A percentile compares a stretch with the other conserved stretches of the same genome.
These are phyloP conservation scores for Malassezia restricta DNA, from an alignment of 1,284 basidiomycete species.

Conservation along the genomic window DNA sequence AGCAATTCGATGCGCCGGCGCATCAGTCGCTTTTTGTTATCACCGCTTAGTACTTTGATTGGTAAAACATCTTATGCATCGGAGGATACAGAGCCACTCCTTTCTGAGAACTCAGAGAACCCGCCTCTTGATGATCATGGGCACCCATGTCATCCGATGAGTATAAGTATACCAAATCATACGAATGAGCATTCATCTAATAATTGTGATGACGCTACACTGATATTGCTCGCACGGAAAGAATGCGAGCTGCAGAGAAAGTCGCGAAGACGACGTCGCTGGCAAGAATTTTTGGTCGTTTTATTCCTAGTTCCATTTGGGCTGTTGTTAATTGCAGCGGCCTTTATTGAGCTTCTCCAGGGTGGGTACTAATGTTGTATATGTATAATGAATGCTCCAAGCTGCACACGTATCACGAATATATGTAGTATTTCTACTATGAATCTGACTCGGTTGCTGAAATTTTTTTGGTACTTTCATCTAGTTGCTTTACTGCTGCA, in stretches of 20 bases:
- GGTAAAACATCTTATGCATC: background rate
- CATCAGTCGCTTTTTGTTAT: constrained; percentile 18
- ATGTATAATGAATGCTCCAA: background rate
- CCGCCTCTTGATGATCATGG: background rate
- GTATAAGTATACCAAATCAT: constrained; percentile 20
- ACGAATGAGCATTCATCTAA: constrained; percentile 20
- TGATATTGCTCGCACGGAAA: constrained; percentile 37
- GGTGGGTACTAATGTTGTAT: constrained; percentile 18
- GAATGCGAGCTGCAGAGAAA: constrained; percentile 34
- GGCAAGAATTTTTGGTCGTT: constrained; percentile 21
- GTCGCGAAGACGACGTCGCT: constrained; percentile 17
- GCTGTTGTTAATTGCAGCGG: constrained; percentile 21
- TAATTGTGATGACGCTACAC: constrained; percentile 29
- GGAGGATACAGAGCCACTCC: constrained; percentile 14
- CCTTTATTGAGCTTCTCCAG: constrained; percentile 19
- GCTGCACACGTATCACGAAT: too few species aligned
- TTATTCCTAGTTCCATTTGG: constrained; percentile 27
- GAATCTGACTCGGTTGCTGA: background rate
- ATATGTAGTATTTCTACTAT: background rate
- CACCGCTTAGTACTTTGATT: constrained; percentile 14
- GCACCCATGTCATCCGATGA: background rate
- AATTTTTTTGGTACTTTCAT: background rate
- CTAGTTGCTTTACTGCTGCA: constrained; percentile 1
- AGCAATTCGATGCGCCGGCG: constrained; percentile 25
- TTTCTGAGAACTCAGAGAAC: constrained; percentile 3